These are phyloP conservation scores for Vaccinium darrowii DNA, from an alignment of 148 eudicot genomes.

Conservation along the genomic window DNA sequence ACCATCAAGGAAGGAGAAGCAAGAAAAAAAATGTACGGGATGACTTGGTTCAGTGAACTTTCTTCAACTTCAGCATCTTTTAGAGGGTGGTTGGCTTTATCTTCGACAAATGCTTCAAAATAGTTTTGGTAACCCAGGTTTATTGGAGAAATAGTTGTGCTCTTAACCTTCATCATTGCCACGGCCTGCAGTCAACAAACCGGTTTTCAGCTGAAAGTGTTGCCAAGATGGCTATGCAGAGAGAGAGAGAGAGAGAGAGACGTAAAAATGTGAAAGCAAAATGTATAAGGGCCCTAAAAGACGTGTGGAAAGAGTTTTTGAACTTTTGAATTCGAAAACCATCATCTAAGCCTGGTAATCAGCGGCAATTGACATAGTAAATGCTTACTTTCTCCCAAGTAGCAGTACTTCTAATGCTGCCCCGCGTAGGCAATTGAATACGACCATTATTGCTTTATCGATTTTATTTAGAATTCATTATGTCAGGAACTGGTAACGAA, in stretches of 20 bases:
- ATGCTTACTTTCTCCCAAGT: not conserved
- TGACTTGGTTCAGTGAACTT: constrained; percentile 41
- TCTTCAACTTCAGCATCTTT: constrained; percentile 43
- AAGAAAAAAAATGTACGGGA: constrained; percentile 64
- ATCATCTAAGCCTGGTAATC: not conserved
- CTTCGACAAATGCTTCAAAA: constrained; percentile 76
- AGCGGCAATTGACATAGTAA: not conserved
- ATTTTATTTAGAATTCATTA: not conserved
- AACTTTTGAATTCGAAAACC: not conserved
- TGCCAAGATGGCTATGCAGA: not conserved
- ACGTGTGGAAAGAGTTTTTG: not conserved
- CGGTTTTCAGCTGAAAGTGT: not conserved
- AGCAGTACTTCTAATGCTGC: not conserved
- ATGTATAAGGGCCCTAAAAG: not conserved
- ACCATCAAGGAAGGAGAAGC: constrained; percentile 62
- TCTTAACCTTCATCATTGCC: constrained; percentile 74
- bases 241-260: not conserved
- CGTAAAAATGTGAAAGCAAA: not conserved
- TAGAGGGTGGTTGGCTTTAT: constrained; percentile 34
- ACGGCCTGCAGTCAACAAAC: constrained; percentile 65
- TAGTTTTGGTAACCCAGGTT: constrained; percentile 61
- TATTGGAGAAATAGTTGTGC: constrained; percentile 30
- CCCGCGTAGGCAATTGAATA: not conserved
- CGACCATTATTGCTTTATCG: not conserved
- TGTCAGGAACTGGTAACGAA: not conserved